phyloP scores from a whole-genome alignment of 495 filamentous ascomycete species.

The Xylaria flabelliformis region DNA sequence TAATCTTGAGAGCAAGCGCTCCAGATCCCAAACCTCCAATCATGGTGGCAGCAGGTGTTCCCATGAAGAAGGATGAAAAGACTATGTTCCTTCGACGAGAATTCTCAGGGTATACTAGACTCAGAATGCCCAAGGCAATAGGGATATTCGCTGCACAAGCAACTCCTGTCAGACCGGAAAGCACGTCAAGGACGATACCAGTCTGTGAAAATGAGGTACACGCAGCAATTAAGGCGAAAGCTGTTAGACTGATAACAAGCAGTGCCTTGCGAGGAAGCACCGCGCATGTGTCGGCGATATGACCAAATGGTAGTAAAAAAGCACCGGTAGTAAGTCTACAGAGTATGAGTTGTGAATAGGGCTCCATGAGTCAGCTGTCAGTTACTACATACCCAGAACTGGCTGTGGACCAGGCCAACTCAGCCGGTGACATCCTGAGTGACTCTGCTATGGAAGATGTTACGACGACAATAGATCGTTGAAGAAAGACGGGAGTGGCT shows the following conservation, averaged over 20 bases:
- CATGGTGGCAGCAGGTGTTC: constrained; percentile 68
- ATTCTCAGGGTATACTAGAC: constrained; percentile 58
- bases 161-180: constrained; percentile 65
- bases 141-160: constrained; percentile 65
- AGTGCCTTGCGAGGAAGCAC: constrained; percentile 64
- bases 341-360: constrained; percentile 17
- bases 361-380: constrained; percentile 30
- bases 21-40: constrained; percentile 66
- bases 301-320: constrained; percentile 67
- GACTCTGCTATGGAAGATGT: constrained; percentile 64
- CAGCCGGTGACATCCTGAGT: constrained; percentile 63
- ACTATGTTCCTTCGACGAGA: constrained; percentile 65
- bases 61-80: constrained; percentile 68
- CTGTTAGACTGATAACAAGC: constrained; percentile 60
- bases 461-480: constrained; percentile 63
- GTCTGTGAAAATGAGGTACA: constrained; percentile 61
- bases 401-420: constrained; percentile 68
- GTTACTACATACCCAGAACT: constrained; percentile 55
- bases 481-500: constrained; percentile 63
- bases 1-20: constrained; percentile 58
- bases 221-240: constrained; percentile 59
- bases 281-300: constrained; percentile 57
- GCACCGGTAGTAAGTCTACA: constrained; percentile 60
- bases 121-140: constrained; percentile 65
- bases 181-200: constrained; percentile 61